phyloP scores from a whole-genome alignment of 257 asterid species.

The Solanum corneliomulleri region DNA sequence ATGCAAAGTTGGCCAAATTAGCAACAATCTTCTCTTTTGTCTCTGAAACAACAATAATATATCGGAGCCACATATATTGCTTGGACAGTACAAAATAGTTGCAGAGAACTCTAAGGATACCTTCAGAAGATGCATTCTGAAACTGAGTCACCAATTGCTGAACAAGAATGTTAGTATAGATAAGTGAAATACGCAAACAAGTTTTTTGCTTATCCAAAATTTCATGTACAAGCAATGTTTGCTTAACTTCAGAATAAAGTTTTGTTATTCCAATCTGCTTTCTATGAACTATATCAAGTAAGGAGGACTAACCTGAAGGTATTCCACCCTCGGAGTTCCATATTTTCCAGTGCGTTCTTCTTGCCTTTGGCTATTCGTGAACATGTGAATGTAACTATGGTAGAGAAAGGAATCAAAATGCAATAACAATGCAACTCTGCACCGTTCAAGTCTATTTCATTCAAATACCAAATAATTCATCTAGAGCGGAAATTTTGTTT shows the following conservation, averaged over 20 bases:
- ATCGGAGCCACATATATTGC: background rate
- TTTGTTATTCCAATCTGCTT: background rate
- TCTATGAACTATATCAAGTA: background rate
- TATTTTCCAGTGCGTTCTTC: conserved; percentile 77
- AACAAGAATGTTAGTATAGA: background rate
- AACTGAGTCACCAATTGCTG: conserved; percentile 72
- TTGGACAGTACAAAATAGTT: accelerated
- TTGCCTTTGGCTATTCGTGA: conserved; percentile 71
- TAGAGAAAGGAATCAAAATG: background rate
- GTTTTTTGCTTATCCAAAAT: background rate
- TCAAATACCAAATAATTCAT: background rate
- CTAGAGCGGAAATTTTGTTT: background rate
- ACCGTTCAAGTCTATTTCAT: background rate
- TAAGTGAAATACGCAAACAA: background rate
- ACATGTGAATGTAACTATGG: conserved; percentile 32
- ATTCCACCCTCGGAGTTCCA: conserved; percentile 66
- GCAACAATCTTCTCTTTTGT: conserved; percentile 70
- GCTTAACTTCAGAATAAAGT: background rate
- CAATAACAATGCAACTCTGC: background rate
- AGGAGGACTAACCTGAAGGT: conserved; percentile 53
- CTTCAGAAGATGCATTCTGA: conserved; percentile 71
- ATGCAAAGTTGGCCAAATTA: conserved; percentile 84
- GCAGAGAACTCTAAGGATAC: conserved; percentile 17
- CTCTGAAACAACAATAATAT: conserved; percentile 37
- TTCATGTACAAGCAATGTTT: background rate